phyloP scores from a whole-genome alignment of 257 asterid species.

The Linderniella brevidens region DNA sequence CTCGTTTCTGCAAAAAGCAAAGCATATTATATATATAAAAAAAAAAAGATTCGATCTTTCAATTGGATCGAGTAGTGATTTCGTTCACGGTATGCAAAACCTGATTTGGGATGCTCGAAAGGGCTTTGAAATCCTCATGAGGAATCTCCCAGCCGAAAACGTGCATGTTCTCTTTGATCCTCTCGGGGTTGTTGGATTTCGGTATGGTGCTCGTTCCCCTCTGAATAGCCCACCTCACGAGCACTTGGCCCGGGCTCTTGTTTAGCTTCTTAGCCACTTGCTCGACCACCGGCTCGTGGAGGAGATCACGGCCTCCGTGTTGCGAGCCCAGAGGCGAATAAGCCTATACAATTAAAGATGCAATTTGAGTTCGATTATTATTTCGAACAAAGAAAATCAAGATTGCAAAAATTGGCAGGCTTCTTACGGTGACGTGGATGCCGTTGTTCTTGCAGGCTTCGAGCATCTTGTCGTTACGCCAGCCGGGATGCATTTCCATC shows the following conservation, averaged over 20 bases:
- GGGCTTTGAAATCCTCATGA: slow-evolving; percentile 34
- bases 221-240: slow-evolving; percentile 58
- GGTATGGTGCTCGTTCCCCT: slow-evolving; percentile 65
- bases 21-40: not conserved
- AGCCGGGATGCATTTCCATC: slow-evolving; percentile 92
- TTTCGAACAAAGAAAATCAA: not conserved
- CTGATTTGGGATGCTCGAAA: slow-evolving; percentile 34
- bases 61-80: not conserved
- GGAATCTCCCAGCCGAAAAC: slow-evolving; percentile 55
- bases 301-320: slow-evolving; percentile 23
- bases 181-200: slow-evolving; percentile 28
- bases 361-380: no score
- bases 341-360: slow-evolving; percentile 31
- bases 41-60: not conserved
- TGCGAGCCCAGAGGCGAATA: slow-evolving; percentile 61
- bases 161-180: slow-evolving; percentile 39
- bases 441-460: slow-evolving; percentile 42
- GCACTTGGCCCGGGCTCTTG: slow-evolving; percentile 62
- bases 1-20: slow-evolving; percentile 24
- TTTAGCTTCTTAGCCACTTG: slow-evolving; percentile 31
- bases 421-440: slow-evolving; percentile 47
- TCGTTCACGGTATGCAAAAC: slow-evolving; percentile 11
- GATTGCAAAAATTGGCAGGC: not conserved
- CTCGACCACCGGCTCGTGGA: slow-evolving; percentile 43
- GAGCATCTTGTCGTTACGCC: slow-evolving; percentile 77